Conservation (phyloP, 2,329 filamentous ascomycete species). For the Calonectria henricotiae region DNA sequence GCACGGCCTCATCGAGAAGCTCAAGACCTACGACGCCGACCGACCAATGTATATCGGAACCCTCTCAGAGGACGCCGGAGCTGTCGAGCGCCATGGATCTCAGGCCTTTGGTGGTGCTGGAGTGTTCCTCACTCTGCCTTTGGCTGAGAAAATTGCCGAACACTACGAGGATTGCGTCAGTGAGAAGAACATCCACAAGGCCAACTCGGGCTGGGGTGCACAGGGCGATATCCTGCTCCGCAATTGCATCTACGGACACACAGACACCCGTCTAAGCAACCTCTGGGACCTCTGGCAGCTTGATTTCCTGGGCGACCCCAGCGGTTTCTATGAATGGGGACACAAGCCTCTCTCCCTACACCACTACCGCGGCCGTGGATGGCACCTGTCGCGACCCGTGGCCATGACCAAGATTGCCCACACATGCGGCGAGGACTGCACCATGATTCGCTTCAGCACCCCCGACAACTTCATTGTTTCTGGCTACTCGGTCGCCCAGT, state of each 20-base stretch:
- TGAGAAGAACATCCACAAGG: slow-evolving; percentile 68
- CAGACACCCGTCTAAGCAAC: slow-evolving; percentile 71
- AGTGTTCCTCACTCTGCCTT: slow-evolving; percentile 72
- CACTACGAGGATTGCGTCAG: slow-evolving; percentile 65
- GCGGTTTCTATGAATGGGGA: slow-evolving; percentile 77
- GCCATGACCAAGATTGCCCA: slow-evolving; percentile 73
- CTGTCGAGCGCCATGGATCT: slow-evolving; percentile 73
- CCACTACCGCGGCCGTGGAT: slow-evolving; percentile 76
- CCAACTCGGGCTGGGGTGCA: slow-evolving; percentile 73
- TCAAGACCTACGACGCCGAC: slow-evolving; percentile 69
- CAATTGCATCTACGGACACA: slow-evolving; percentile 77
- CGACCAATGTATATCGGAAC: slow-evolving; percentile 74
- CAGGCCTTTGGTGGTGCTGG: slow-evolving; percentile 78
- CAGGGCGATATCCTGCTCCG: slow-evolving; percentile 75
- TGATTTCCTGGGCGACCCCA: slow-evolving; percentile 73
- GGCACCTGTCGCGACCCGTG: slow-evolving; percentile 70
- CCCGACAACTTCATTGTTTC: slow-evolving; percentile 71
- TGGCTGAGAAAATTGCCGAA: slow-evolving; percentile 65
- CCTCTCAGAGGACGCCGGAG: slow-evolving; percentile 74
- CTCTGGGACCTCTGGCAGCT: slow-evolving; percentile 75
- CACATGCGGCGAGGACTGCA: slow-evolving; percentile 75
- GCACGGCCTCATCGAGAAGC: slow-evolving; percentile 67
- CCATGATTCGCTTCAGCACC: slow-evolving; percentile 72
- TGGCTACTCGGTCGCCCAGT: slow-evolving; percentile 74
- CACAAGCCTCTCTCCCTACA: slow-evolving; percentile 75